Conservation (phyloP, 2,329 filamentous ascomycete genomes). For the Hypoxylon sp. region DNA sequence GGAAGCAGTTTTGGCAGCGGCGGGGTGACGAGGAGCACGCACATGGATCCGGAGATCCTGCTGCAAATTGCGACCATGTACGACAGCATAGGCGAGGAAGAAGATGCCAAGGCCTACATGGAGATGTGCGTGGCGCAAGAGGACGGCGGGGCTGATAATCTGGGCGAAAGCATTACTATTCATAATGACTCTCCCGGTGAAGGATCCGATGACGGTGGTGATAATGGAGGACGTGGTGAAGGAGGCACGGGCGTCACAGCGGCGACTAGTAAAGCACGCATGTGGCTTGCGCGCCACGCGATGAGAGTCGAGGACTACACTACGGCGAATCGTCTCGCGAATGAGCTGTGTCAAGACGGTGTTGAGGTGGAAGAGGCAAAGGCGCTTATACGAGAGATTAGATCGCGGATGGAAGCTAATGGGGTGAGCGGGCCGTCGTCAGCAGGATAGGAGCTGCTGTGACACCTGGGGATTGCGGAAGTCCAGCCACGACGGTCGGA, state of each 20-base stretch:
- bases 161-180: conserved; percentile 66
- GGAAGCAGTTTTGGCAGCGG: conserved; percentile 68
- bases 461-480: conserved; percentile 1
- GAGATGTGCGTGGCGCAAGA: conserved; percentile 95
- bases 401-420: conserved; percentile 75
- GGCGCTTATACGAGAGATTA: conserved; percentile 87
- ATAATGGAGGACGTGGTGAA: conserved; percentile 50
- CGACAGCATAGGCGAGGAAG: conserved; percentile 80
- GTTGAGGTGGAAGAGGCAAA: conserved; percentile 98
- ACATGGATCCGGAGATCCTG: conserved; percentile 91
- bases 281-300: conserved; percentile 91
- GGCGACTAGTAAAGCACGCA: conserved; percentile 89
- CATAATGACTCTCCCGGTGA: conserved; percentile 66
- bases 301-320: conserved; percentile 81
- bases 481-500: too few species aligned
- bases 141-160: conserved; percentile 70
- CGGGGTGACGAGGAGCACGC: conserved; percentile 63
- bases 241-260: conserved; percentile 85
- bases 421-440: conserved; percentile 27
- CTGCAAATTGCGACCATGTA: conserved; percentile 92
- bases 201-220: conserved; percentile 57
- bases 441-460: conserved; percentile 4
- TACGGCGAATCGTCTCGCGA: conserved; percentile 83
- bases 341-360: conserved; percentile 94
- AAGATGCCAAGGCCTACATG: conserved; percentile 93